Evolutionary conservation across 495 filamentous ascomycete species (phyloP).

Genomic region (Haplographium delicatum): DNA sequence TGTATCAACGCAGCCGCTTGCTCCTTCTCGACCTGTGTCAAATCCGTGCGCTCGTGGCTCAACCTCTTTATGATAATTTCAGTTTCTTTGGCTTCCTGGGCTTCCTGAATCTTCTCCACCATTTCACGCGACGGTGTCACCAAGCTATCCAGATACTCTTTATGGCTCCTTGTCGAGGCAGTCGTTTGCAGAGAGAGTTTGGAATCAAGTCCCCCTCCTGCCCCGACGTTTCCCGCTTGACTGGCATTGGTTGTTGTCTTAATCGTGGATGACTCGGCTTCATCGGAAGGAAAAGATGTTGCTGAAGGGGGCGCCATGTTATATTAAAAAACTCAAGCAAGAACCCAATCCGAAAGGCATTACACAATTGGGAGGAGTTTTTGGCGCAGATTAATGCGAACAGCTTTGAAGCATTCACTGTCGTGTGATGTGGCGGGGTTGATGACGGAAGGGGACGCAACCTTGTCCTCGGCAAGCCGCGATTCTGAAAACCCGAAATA

Average conservation of each 20-base stretch:
- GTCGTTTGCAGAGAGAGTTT: slow-evolving; percentile 12
- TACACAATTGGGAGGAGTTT: not conserved
- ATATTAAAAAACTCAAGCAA: not conserved
- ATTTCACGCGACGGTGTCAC: slow-evolving; percentile 37
- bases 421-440: too few species aligned
- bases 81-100: slow-evolving; percentile 42
- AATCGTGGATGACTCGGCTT: too few species aligned
- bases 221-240: too few species aligned
- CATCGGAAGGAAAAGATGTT: not conserved
- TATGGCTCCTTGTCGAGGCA: slow-evolving; percentile 12
- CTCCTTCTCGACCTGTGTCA: slow-evolving; percentile 16
- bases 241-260: too few species aligned
- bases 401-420: too few species aligned
- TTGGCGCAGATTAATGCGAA: too few species aligned
- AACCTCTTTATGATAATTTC: slow-evolving; percentile 29
- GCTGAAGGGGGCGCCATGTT: not conserved
- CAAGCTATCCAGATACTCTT: slow-evolving; percentile 46
- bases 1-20: slow-evolving; percentile 24
- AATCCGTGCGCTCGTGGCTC: not conserved
- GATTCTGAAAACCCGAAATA: too few species aligned
- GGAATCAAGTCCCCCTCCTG: too few species aligned
- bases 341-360: not conserved
- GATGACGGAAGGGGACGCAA: too few species aligned
- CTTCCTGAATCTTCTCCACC: slow-evolving; percentile 35
- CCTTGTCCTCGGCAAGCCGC: too few species aligned